Base-by-base conservation (phyloP, 148 eudicot species). In the Rhododendron henanense region DNA sequence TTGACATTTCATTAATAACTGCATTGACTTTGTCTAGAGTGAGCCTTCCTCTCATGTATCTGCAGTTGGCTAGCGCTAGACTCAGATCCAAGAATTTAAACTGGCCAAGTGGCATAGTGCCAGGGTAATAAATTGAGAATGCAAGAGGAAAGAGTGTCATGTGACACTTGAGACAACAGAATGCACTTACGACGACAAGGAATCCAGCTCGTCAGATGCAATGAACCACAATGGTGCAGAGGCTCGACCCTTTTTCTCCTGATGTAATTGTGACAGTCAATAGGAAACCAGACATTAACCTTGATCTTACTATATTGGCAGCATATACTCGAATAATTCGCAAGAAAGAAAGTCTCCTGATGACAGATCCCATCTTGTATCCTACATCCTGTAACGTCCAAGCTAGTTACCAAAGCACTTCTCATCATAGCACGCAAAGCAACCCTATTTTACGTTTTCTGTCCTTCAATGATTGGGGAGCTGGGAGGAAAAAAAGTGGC, bases 41-140 rank as follows among this genome's bases (percentile, higher is more conserved):
- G 84, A 96, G 93, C 89, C 99, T 93, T 84, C 96, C 96, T 92
- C 89, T 94, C 99, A 96, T 96, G 91, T 96, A 94, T 85, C 99
- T 96, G 88, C 57, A 89, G 71, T 87, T 79, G 81, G 69, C 82
- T 73, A 81, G 39, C 78, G 61, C 82, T 73, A 81, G 39, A 83
- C 78, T 63, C 48, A 35, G 57, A 59, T 44, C 73, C 81, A 85
- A 31, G 37, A 86, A 35, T 85, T 55, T 33, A 71, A 81, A 25
- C 31, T 35, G 37, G 77, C 8, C 65, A 61, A 65, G 35, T 67
- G 74, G 74, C 28, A 85, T 61, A 28, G 55, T 19, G 25, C 25
- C 25, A 19, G n/a, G 19, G 48, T 9, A 85, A 67, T 23, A 7
- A 15, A 69, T 47, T 14, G 31, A 15, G 31, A 73, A 73, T 74